Conservation (phyloP, 768 basidiomycete genomes). For the Pulveroboletus sp. region DNA sequence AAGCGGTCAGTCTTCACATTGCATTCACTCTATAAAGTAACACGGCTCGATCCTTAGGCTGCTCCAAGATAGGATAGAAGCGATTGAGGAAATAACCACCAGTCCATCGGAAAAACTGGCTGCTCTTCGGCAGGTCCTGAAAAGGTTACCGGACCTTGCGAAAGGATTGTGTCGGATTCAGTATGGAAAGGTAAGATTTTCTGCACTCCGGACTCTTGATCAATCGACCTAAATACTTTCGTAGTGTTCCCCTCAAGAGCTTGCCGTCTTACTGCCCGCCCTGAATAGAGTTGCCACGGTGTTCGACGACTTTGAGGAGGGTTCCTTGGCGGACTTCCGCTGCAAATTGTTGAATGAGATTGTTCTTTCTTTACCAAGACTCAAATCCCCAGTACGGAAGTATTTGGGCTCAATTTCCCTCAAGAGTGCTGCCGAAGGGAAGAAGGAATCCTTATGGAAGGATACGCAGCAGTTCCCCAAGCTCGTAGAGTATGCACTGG, state of each 20-base stretch:
- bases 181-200: conserved; percentile 70
- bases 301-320: conserved; percentile 47
- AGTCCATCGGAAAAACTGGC: conserved; percentile 60
- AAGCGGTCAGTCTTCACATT: conserved; percentile 42
- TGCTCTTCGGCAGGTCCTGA: conserved; percentile 64
- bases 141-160: conserved; percentile 79
- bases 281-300: conserved; percentile 66
- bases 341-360: conserved; percentile 69
- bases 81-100: conserved; percentile 74
- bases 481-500: conserved; percentile 57
- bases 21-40: background rate
- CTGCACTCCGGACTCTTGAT: background rate
- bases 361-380: conserved; percentile 59
- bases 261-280: conserved; percentile 68
- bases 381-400: conserved; percentile 49
- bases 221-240: background rate
- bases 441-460: conserved; percentile 68
- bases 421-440: conserved; percentile 58
- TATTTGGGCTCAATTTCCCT: conserved; percentile 56
- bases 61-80: conserved; percentile 72
- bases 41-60: conserved; percentile 40
- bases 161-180: conserved; percentile 85
- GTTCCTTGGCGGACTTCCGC: conserved; percentile 50
- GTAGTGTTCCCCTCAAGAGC: conserved; percentile 80
- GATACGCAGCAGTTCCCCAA: conserved; percentile 47